These are phyloP conservation scores for Sarocladiaceae sp. DNA, from an alignment of 2,329 filamentous ascomycete genomes.

Conservation along the genomic window DNA sequence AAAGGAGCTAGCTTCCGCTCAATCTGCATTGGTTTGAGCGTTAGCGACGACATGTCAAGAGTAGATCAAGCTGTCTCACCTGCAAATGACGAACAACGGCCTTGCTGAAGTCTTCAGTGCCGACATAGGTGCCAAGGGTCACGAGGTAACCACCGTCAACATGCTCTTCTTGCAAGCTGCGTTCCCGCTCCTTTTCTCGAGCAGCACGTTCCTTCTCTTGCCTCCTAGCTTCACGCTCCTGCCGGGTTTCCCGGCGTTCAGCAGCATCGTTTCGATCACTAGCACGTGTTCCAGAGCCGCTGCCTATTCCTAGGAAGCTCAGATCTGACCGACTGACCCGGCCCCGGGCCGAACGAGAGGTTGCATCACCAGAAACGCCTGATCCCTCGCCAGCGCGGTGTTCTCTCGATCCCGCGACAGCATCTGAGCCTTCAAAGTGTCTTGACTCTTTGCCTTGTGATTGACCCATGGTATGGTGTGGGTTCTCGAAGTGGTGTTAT, in stretches of 20 bases:
- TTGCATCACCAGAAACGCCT: neutral
- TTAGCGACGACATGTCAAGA: neutral
- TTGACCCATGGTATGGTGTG: constrained; percentile 7
- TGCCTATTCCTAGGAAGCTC: constrained; percentile 39
- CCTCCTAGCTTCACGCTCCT: constrained; percentile 83
- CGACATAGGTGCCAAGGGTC: constrained; percentile 89
- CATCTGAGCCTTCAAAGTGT: neutral
- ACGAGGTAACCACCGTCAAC: constrained; percentile 94
- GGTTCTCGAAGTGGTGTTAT: no score
- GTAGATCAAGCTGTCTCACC: constrained; percentile 46
- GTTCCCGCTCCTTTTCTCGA: constrained; percentile 78
- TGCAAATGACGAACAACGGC: constrained; percentile 81
- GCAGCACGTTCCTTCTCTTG: constrained; percentile 75
- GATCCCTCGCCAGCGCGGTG: neutral
- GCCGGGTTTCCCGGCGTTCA: constrained; percentile 78
- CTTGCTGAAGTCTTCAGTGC: constrained; percentile 91
- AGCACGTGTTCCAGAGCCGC: constrained; percentile 32
- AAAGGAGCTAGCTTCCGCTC: constrained; percentile 91
- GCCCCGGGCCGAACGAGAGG: neutral
- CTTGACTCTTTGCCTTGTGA: constrained; percentile 9
- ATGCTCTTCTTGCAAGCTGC: constrained; percentile 85
- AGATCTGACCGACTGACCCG: constrained; percentile 41
- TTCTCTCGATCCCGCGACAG: neutral
- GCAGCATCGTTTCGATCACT: constrained; percentile 36
- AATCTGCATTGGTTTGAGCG: constrained; percentile 54